Conservation (phyloP, 148 eudicot genomes). For the Nepenthes mirabilis region DNA sequence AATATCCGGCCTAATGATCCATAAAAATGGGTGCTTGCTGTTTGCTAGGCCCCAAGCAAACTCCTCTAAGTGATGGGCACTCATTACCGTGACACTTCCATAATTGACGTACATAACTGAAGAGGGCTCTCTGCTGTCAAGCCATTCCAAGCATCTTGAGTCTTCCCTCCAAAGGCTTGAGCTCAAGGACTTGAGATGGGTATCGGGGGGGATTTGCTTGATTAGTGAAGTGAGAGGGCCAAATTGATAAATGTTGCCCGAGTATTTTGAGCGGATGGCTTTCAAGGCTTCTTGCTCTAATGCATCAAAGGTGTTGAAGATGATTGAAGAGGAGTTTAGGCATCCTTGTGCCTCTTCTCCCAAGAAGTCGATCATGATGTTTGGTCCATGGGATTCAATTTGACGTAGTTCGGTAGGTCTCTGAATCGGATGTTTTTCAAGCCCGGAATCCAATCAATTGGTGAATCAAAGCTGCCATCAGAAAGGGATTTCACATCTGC, state of each 20-base stretch:
- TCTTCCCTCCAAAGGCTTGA: conserved; percentile 7
- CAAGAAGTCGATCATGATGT: conserved; percentile 10
- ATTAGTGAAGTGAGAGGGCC: background rate
- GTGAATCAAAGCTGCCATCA: background rate
- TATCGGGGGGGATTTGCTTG: background rate
- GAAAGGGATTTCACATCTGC: conserved; percentile 8
- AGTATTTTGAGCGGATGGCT: background rate
- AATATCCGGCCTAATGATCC: conserved; percentile 22
- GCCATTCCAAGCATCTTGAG: conserved; percentile 9
- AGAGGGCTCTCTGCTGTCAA: conserved; percentile 8
- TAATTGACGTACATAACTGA: conserved; percentile 14
- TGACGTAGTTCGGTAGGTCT: conserved; percentile 14
- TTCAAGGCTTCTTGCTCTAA: background rate
- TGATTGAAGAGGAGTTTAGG: background rate
- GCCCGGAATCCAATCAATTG: conserved; percentile 10
- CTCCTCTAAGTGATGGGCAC: conserved; percentile 10
- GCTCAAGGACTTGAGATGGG: background rate
- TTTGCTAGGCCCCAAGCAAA: conserved; percentile 17
- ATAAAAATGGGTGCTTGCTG: conserved; percentile 14
- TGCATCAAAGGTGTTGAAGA: conserved; percentile 2
- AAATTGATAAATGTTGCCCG: background rate
- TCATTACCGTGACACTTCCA: conserved; percentile 12
- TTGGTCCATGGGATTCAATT: conserved; percentile 6
- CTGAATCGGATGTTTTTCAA: conserved; percentile 12
- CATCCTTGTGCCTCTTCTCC: conserved; percentile 7